Percentiles rank a stretch among this genome's conserved stretches.
Conservation (phyloP, 2,329 filamentous ascomycete species). For the Cercospora sp. region DNA sequence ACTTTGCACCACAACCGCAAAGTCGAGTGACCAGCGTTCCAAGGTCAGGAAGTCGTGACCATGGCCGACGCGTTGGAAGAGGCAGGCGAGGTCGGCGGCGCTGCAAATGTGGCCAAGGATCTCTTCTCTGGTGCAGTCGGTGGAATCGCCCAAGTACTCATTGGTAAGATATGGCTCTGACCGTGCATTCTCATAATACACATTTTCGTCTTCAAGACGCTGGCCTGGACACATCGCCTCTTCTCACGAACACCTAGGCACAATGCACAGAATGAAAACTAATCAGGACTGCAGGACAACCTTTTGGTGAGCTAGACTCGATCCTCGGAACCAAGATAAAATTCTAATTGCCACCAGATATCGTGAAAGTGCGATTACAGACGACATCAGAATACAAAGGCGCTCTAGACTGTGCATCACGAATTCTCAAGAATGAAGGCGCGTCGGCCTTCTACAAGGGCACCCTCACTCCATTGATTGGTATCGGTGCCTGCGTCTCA, state of each 20-base stretch:
- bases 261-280: not conserved
- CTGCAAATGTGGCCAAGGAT: constrained; percentile 71
- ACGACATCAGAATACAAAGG: constrained; percentile 79
- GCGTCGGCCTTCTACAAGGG: constrained; percentile 96
- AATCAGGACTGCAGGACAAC: constrained; percentile 54
- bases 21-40: not conserved
- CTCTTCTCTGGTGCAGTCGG: constrained; percentile 87
- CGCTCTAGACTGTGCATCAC: constrained; percentile 75
- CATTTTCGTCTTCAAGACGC: not conserved
- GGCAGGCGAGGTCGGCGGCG: constrained; percentile 43
- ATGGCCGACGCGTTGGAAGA: constrained; percentile 45
- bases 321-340: constrained; percentile 9
- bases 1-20: not conserved
- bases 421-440: constrained; percentile 87
- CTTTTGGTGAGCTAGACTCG: constrained; percentile 57
- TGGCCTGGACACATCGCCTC: not conserved
- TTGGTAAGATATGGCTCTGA: constrained; percentile 63
- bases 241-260: not conserved
- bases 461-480: constrained; percentile 88
- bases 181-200: not conserved
- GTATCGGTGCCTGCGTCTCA: constrained; percentile 93
- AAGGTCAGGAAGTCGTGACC: not conserved
- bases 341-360: constrained; percentile 58
- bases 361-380: constrained; percentile 95
- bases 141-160: constrained; percentile 87